These are phyloP conservation scores for Penicillium sp. DNA, from an alignment of 2,329 filamentous ascomycete species.

Conservation along the genomic window DNA sequence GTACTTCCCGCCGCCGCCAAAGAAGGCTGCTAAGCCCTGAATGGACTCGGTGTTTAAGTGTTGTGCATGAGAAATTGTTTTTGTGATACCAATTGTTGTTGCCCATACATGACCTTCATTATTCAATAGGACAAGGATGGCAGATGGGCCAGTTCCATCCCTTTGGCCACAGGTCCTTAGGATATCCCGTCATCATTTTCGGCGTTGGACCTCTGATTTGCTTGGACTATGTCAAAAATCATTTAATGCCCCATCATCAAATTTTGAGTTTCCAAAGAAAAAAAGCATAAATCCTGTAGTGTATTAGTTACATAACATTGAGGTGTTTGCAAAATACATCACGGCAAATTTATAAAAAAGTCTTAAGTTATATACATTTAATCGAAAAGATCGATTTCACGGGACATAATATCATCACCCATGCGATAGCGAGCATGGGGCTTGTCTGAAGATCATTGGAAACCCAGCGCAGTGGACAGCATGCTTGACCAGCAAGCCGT, in stretches of 20 bases:
- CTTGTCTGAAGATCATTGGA: not conserved
- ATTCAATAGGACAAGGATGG: not conserved
- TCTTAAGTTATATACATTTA: not conserved
- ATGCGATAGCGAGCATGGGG: not conserved
- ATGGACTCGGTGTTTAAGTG: not conserved
- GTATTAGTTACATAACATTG: not conserved
- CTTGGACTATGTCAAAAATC: not conserved
- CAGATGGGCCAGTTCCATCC: not conserved
- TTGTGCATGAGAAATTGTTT: not conserved
- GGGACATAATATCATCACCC: conserved; percentile 5
- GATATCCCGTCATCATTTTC: conserved; percentile 1
- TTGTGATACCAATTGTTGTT: conserved; percentile 10
- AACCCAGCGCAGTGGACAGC: not conserved
- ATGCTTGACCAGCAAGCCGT: not conserved
- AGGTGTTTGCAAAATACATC: not conserved
- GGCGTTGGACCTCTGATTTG: conserved; percentile 2
- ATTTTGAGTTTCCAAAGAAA: not conserved
- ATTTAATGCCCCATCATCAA: conserved; percentile 1
- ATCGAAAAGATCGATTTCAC: not conserved
- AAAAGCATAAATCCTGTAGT: not conserved
- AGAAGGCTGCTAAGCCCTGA: conserved; percentile 35
- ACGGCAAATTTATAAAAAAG: not conserved
- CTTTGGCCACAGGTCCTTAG: not conserved
- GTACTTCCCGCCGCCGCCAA: conserved; percentile 47
- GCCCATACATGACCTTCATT: conserved; percentile 5